Evolutionary conservation across 192 early-diverging fungal species (phyloP), one percentile per base, ranked within the genome.

Genomic region (Coemansia sp.): DNA sequence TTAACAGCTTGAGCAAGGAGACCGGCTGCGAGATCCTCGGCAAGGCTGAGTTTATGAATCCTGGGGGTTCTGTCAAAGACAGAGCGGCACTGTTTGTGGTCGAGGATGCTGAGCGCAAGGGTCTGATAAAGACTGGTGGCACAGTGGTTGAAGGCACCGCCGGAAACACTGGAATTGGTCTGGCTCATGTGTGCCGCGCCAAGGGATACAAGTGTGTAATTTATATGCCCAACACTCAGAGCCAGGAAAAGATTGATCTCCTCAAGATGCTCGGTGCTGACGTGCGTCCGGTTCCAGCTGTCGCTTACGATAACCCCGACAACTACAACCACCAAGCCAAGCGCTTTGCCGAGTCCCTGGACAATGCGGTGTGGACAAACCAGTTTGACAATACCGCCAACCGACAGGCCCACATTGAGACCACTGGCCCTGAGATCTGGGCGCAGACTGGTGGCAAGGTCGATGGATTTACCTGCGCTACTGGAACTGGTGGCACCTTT

Each of bases 21-120:
- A 92, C 90, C 5, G 93, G 94, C 31, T 89, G 91, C 74, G 86
- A 94, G 50, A 94, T 98, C 62, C 84, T 91, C 52, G 94, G 88
- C 64, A 98, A 97, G 84, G 93, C 94, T 54, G 96, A 98, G 85
- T 96, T 91, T 76, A 94, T 95, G 95, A 97, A 98, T 81, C 95
- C 95, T 5, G 92, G 94, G 33, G 95, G 95, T 2, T 93, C 91
- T 19, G 95, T 98, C 67, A 98, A 98, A 85, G 97, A 98, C 80
- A 88, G 97, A 23, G 93, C 95, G 5, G 97, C 97, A 0, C 84
- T 97, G 29, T 95, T 85, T 76, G 93, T 98, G 0, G 92, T 98
- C 21, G 90, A 97, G 82, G 88, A 96, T 60, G 95, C 97, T 29
- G 97, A 98, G 72, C 86, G 92, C 61, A 83, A 73, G 60, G 97